These are phyloP conservation scores for Typha latifolia DNA, from an alignment of 176 grass and related monocot species.

Conservation along the genomic window DNA sequence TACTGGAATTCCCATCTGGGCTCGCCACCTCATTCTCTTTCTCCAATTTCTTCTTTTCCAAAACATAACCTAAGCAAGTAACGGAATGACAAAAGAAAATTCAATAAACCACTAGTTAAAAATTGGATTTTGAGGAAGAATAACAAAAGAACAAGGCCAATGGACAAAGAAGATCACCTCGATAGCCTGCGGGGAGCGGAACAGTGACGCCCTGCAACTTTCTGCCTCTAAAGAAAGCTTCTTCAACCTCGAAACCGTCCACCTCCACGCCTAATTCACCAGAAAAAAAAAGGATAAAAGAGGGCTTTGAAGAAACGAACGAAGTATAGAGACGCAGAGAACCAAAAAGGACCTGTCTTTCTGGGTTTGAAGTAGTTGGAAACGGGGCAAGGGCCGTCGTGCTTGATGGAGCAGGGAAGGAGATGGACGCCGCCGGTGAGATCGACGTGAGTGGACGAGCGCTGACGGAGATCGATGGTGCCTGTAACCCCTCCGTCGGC, in stretches of 20 bases:
- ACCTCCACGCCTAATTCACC: slow-evolving; percentile 38
- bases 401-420: slow-evolving; percentile 73
- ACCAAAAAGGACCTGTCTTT: slow-evolving; percentile 49
- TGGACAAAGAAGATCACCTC: slow-evolving; percentile 32
- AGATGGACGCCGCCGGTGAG: slow-evolving; percentile 52
- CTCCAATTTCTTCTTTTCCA: slow-evolving; percentile 40
- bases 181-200: slow-evolving; percentile 60
- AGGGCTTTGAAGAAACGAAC: not conserved
- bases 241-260: slow-evolving; percentile 70
- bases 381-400: slow-evolving; percentile 43
- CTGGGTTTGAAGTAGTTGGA: slow-evolving; percentile 85
- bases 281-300: not conserved
- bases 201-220: slow-evolving; percentile 68
- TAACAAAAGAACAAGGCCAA: not conserved
- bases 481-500: slow-evolving; percentile 29
- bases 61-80: slow-evolving; percentile 54
- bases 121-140: slow-evolving; percentile 6
- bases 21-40: slow-evolving; percentile 27
- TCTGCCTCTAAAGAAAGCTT: slow-evolving; percentile 89
- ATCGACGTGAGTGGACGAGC: slow-evolving; percentile 13
- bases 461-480: slow-evolving; percentile 34
- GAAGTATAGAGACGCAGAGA: not conserved
- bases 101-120: not conserved
- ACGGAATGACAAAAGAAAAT: not conserved
- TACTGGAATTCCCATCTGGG: slow-evolving; percentile 34